Evolutionary conservation across 371 early-diverging fungal genomes (phyloP).

Genomic region (Zancudomyces culisetae): DNA sequence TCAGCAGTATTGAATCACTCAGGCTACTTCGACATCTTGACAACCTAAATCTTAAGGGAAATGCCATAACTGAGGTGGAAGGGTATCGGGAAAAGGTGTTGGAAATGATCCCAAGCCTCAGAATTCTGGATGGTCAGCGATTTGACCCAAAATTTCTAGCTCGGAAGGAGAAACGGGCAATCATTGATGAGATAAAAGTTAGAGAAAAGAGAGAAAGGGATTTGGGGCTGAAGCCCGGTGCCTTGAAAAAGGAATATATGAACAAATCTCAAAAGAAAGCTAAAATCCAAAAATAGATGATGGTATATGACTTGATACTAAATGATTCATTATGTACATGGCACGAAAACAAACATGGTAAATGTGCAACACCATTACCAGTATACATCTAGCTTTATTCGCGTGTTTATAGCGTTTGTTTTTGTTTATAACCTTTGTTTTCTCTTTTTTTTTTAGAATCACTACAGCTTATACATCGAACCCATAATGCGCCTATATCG

Average conservation of each 20-base stretch:
- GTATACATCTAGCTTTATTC: not conserved
- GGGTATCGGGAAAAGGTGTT: constrained; percentile 41
- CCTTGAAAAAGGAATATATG: not conserved
- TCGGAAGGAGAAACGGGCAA: constrained; percentile 30
- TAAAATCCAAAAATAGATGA: no score
- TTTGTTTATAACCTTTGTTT: not conserved
- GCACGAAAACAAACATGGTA: no score
- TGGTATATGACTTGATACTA: no score
- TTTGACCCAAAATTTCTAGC: constrained; percentile 60
- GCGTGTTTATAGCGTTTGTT: not conserved
- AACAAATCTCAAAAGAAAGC: no score
- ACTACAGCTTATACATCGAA: not conserved
- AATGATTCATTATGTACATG: no score
- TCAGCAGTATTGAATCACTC: constrained; percentile 40
- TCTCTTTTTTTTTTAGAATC: not conserved
- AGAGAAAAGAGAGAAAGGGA: constrained; percentile 1
- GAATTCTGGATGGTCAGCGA: constrained; percentile 60
- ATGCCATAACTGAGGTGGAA: constrained; percentile 43
- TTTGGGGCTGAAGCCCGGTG: constrained; percentile 1
- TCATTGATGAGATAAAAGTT: constrained; percentile 1
- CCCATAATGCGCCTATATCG: no score
- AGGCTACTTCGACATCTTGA: constrained; percentile 34
- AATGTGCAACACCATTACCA: not conserved
- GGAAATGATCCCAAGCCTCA: constrained; percentile 43
- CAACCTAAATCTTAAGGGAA: constrained; percentile 62